phyloP scores from a whole-genome alignment of 352 stramenopile genomes.

The Saprolegnia diclina region DNA sequence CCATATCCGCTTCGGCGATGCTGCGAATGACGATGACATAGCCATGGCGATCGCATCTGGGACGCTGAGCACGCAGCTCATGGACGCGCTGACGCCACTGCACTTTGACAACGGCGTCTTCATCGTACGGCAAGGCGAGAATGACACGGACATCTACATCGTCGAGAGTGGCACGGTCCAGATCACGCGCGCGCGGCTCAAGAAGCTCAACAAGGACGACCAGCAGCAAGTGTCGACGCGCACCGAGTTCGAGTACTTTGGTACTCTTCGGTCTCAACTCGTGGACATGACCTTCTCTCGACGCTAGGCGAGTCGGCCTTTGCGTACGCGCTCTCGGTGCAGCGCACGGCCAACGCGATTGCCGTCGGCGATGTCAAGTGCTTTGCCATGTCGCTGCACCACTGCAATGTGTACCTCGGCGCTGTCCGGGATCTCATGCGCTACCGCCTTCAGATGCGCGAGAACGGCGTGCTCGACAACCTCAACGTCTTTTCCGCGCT shows the following conservation, averaged over 20 bases:
- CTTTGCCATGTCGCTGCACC: slow-evolving; percentile 38
- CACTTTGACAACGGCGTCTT: slow-evolving; percentile 52
- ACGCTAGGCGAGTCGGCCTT: slow-evolving; percentile 35
- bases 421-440: slow-evolving; percentile 55
- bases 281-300: not conserved
- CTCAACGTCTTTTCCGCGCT: slow-evolving; percentile 61
- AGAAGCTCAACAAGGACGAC: not conserved
- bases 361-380: slow-evolving; percentile 46
- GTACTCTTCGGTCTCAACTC: slow-evolving; percentile 20
- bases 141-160: slow-evolving; percentile 54
- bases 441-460: slow-evolving; percentile 46
- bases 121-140: slow-evolving; percentile 57
- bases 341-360: slow-evolving; percentile 46
- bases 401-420: slow-evolving; percentile 40
- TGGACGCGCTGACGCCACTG: slow-evolving; percentile 34
- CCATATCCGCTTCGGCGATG: not conserved
- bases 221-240: slow-evolving; percentile 52
- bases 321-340: slow-evolving; percentile 35
- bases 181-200: slow-evolving; percentile 41
- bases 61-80: slow-evolving; percentile 34
- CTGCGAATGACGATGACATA: not conserved
- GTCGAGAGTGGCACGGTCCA: slow-evolving; percentile 66
- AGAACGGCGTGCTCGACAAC: slow-evolving; percentile 52
- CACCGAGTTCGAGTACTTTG: slow-evolving; percentile 61
- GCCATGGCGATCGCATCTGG: slow-evolving; percentile 9